Percentiles rank a stretch among this genome's conserved stretches.
Evolutionary conservation across 2,329 filamentous ascomycete genomes (phyloP).

Genomic region (Cladorrhinum sp.): DNA sequence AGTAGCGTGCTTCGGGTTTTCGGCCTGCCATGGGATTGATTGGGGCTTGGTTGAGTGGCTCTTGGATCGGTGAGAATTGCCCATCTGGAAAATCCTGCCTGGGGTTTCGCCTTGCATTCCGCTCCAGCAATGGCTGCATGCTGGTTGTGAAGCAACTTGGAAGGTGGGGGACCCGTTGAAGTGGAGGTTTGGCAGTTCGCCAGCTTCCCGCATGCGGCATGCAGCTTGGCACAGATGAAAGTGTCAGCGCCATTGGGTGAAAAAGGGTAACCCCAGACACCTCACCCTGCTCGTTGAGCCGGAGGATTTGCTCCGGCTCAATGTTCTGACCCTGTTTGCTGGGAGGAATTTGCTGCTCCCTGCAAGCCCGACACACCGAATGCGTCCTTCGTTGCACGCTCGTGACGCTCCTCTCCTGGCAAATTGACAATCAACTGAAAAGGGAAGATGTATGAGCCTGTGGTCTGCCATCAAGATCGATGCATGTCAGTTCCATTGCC

Average conservation of each 20-base stretch:
- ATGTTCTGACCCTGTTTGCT: neutral
- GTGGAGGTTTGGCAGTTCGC: neutral
- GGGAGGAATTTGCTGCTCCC: no score
- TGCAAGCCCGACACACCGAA: neutral
- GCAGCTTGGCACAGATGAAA: neutral
- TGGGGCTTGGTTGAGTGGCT: neutral
- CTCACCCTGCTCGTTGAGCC: neutral
- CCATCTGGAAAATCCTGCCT: neutral
- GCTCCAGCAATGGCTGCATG: neutral
- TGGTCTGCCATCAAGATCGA: no score
- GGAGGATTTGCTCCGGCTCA: neutral
- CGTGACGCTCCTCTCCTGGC: no score
- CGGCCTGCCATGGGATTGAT: neutral
- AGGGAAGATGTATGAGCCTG: no score
- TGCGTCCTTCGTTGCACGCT: no score
- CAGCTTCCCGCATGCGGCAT: neutral
- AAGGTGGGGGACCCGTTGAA: neutral
- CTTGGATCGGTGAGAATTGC: neutral
- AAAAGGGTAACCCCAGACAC: neutral
- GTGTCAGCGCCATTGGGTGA: neutral
- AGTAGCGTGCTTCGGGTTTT: neutral
- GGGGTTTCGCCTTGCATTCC: neutral
- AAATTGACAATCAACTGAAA: no score
- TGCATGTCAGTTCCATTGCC: no score
- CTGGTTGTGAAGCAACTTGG: neutral